A percentile compares a stretch with the other conserved stretches of the same genome.
Conservation (phyloP, 23 red algal genomes). For the Pyropia yezoensis region DNA sequence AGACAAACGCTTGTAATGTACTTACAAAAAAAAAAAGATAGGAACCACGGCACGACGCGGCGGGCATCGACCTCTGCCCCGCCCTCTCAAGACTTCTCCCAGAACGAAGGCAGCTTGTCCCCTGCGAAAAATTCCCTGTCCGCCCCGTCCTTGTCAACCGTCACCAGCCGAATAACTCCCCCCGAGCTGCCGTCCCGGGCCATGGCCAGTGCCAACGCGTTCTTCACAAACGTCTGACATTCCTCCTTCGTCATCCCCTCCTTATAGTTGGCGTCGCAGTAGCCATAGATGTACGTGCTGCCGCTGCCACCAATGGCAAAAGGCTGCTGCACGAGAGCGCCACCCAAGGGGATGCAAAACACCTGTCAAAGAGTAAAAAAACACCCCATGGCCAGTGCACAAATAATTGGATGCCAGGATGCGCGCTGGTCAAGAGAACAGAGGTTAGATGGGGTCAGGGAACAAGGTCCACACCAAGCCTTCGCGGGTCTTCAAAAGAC, state of each 20-base stretch:
- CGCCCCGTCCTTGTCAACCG: constrained; percentile 66
- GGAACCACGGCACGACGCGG: too few species aligned
- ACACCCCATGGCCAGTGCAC: not conserved
- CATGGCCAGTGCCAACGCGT: constrained; percentile 90
- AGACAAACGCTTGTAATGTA: too few species aligned
- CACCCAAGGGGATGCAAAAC: constrained; percentile 89
- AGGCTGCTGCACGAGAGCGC: constrained; percentile 77
- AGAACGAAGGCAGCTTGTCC: constrained; percentile 59
- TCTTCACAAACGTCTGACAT: constrained; percentile 64
- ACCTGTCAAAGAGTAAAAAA: constrained; percentile 37
- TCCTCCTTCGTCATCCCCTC: constrained; percentile 77
- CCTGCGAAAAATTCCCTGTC: constrained; percentile 59
- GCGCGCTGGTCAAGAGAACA: too few species aligned
- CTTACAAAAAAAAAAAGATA: too few species aligned
- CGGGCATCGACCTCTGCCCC: too few species aligned
- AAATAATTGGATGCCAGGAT: not conserved
- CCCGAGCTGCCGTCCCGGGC: constrained; percentile 87
- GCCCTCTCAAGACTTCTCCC: constrained; percentile 11
- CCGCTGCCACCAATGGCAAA: constrained; percentile 93
- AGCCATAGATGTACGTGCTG: constrained; percentile 95
- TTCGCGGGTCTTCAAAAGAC: too few species aligned
- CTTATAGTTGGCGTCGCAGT: constrained; percentile 82
- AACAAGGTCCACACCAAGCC: too few species aligned
- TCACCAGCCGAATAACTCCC: constrained; percentile 91
- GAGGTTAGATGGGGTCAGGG: too few species aligned